Base-by-base conservation (phyloP, 1,284 basidiomycete species). In the Microbotryum silenes-acaulis region DNA sequence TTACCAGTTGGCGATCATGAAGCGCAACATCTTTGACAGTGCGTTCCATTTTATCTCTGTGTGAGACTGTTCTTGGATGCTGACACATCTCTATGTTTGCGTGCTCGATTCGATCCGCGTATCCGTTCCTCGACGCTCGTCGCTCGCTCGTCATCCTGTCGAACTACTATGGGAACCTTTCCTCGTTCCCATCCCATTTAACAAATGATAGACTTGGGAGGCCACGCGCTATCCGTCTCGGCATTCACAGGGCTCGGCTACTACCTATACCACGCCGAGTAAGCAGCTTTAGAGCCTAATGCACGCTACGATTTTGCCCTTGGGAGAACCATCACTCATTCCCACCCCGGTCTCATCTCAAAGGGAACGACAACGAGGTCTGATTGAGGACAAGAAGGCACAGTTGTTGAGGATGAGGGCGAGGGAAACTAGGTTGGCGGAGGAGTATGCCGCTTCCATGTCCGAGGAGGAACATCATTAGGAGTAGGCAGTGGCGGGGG, bases 21-120 rank as follows among this genome's bases (percentile, higher is more conserved):
- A 71, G 66, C 71, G 72, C 57, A 71, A 72, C 65, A 65, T 73
- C 56, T 72, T 72, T 48, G 69, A 71, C 37, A 72, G 72, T 70
- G 31, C 57, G 68, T 56, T 27, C n/a, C 23, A 10, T 31, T 31
- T 31, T 6, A 10, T 31, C 31, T 31, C 7, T 31, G 31, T 10
- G 9, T 6, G 10, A 25, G 12, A 6, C 9, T 21, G 7, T 21
- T 44, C n/a, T 16, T 7, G 20, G 42, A 37, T 49, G 21, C 31
- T 23, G 16, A 7, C 14, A 18, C 21, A 42, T 27, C 14, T 27
- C n/a, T 29, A 31, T 31, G 31, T 3, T 31, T 10, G 31, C 9
- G 31, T 31, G 31, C 31, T 14, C n/a, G 9, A 31, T 20, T 31
- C 33, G 31, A 37, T 52, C 31, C 37, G 37, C 37, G 2, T 42